Evolutionary conservation across 108 stramenopile species (phyloP).

Genomic region (Pseudonitzschia pungens): DNA sequence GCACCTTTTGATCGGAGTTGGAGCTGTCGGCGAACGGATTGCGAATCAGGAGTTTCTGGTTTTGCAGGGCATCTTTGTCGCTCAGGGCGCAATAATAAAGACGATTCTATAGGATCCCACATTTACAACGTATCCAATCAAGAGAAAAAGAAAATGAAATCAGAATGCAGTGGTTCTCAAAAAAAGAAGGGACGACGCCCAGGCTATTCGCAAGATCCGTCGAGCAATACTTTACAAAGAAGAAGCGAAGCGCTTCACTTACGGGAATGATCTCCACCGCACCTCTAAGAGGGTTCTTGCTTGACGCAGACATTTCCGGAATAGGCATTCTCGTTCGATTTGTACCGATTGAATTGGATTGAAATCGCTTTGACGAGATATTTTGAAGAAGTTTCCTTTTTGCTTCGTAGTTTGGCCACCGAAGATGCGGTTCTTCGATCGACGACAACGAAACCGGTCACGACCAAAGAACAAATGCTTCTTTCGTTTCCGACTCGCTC

Average conservation of each 20-base stretch:
- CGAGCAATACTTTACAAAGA: neutral
- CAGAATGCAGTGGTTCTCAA: too few species aligned
- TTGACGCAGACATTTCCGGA: slow-evolving; percentile 13
- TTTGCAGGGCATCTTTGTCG: slow-evolving; percentile 22
- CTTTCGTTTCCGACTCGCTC: too few species aligned
- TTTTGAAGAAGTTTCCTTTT: too few species aligned
- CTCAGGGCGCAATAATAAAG: slow-evolving; percentile 54
- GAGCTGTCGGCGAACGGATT: neutral
- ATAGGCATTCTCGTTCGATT: slow-evolving; percentile 4
- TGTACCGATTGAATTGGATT: neutral
- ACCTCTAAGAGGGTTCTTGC: slow-evolving; percentile 49
- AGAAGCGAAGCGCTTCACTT: slow-evolving; percentile 1
- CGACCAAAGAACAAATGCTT: too few species aligned
- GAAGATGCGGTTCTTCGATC: too few species aligned
- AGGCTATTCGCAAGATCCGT: too few species aligned
- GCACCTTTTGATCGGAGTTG: slow-evolving; percentile 27
- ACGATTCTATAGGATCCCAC: too few species aligned
- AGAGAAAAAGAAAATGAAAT: neutral
- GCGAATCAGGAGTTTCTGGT: slow-evolving; percentile 36
- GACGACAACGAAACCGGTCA: too few species aligned
- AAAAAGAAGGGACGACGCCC: too few species aligned
- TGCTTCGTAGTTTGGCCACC: too few species aligned
- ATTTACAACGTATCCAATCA: neutral
- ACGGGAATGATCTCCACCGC: slow-evolving; percentile 52
- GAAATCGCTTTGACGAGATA: too few species aligned